phyloP scores from a whole-genome alignment of 2,329 filamentous ascomycete genomes.

The Pestalotiopsis sp. region DNA sequence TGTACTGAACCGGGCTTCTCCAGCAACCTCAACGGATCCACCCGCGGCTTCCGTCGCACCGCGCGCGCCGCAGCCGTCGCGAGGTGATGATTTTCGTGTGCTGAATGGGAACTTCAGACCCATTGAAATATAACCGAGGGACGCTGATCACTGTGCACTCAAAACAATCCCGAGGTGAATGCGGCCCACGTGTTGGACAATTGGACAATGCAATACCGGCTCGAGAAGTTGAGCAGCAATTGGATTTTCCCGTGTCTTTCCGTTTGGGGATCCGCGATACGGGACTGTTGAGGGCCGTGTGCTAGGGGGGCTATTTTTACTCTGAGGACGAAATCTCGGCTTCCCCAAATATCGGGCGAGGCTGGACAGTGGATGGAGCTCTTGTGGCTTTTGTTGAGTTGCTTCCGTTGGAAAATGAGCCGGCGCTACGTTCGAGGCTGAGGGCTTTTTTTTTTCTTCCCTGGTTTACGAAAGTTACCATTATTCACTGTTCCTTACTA shows the following conservation, averaged over 20 bases:
- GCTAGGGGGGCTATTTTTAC: not conserved
- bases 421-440: not conserved
- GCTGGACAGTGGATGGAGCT: constrained; percentile 5
- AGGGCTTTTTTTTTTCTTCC: not conserved
- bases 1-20: not conserved
- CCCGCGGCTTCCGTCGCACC: not conserved
- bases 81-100: not conserved
- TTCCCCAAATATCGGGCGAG: constrained; percentile 13
- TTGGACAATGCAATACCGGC: not conserved
- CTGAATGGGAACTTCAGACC: not conserved
- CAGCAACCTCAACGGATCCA: not conserved
- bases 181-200: not conserved
- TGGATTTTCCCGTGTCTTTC: not conserved
- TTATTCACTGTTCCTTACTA: not conserved
- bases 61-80: not conserved
- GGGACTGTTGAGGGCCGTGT: constrained; percentile 15
- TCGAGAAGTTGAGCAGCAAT: not conserved
- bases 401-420: not conserved
- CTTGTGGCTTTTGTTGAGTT: constrained; percentile 8
- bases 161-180: not conserved
- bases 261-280: constrained; percentile 11
- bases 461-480: not conserved
- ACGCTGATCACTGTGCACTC: not conserved
- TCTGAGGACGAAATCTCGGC: constrained; percentile 1
- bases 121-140: not conserved